Base-by-base conservation (phyloP, 805 yeast species). In the Brettanomyces custersianus region DNA sequence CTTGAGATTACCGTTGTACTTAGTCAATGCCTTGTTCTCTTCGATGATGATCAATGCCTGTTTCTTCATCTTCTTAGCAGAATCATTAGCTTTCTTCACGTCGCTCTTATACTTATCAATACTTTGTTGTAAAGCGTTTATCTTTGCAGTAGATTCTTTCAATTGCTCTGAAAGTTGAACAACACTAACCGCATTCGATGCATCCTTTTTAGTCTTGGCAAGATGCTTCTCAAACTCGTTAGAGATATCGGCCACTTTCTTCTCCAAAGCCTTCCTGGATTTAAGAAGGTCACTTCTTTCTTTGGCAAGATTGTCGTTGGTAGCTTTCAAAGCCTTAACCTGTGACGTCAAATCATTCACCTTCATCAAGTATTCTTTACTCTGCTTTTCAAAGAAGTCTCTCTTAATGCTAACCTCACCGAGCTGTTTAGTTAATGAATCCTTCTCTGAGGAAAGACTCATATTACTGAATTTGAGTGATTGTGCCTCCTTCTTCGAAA, bases 21-120 rank as follows among this genome's bases (percentile, higher is more conserved):
- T 77, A 20, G 70, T 72, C 29, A 81, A 51, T 2, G 80, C 70
- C 47, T 75, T 77, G 47, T 78, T 80, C 49, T 82, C 92, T 53
- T 82, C 85, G 18, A 64, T 58, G 4, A 77, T 55, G 34, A 76
- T 73, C 38, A 78, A 60, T 27, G 71, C 67, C 31, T 74, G 74
- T 31, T 70, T 70, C 40, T 76, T 70, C 37, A 69, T 61, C 11
- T 52, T 52, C 29, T 62, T 66, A 4, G 37, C 26, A 5, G 31
- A 15, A 17, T 45, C 49, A 36, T 59, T 46, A 10, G 29, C 30
- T 4, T 49, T 45, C 4, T 54, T 45, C 15, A 56, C 39, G 15
- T 45, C 36, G 4, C 33, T 20, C 31, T 52, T 49, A 15, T 44
- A 40, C 7, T 40, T 46, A 13, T 42, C 44, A n/a, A 62, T 41